Percentiles rank a stretch among this genome's conserved stretches.
Conservation (phyloP, 164 flowering plant genomes). For the Santalum album region DNA sequence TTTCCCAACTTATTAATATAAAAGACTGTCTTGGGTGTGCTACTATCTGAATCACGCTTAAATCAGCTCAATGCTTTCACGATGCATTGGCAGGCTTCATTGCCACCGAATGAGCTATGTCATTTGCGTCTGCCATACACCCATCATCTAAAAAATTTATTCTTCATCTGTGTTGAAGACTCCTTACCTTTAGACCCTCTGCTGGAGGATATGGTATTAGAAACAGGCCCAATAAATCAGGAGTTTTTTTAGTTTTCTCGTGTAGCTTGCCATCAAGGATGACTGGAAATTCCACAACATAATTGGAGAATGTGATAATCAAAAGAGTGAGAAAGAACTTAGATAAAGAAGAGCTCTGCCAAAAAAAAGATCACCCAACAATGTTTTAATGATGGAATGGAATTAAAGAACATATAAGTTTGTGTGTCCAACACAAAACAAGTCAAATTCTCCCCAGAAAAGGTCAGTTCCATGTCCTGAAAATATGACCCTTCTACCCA, state of each 20-base stretch:
- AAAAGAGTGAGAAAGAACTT: slow-evolving; percentile 2
- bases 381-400: slow-evolving; percentile 80
- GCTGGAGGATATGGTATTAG: slow-evolving; percentile 19
- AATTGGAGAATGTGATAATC: not conserved
- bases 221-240: slow-evolving; percentile 16
- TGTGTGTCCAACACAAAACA: slow-evolving; percentile 29
- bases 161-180: slow-evolving; percentile 26
- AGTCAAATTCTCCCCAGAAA: not conserved
- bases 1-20: slow-evolving; percentile 23
- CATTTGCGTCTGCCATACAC: slow-evolving; percentile 24
- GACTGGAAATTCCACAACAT: slow-evolving; percentile 38
- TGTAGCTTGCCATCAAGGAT: slow-evolving; percentile 40
- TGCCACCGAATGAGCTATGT: slow-evolving; percentile 16
- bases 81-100: slow-evolving; percentile 23
- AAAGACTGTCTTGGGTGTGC: slow-evolving; percentile 15
- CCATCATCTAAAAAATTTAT: slow-evolving; percentile 26
- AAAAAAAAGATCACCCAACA: slow-evolving; percentile 49
- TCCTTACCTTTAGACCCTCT: slow-evolving; percentile 30
- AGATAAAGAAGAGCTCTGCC: not conserved
- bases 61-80: slow-evolving; percentile 28
- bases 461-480: not conserved
- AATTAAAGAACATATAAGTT: slow-evolving; percentile 83
- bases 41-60: slow-evolving; percentile 34
- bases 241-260: slow-evolving; percentile 27
- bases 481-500: not conserved